Evolutionary conservation across 2,329 filamentous ascomycete species (phyloP), one percentile per base, ranked within the genome.

Genomic region (Aspergillus ochraceus): DNA sequence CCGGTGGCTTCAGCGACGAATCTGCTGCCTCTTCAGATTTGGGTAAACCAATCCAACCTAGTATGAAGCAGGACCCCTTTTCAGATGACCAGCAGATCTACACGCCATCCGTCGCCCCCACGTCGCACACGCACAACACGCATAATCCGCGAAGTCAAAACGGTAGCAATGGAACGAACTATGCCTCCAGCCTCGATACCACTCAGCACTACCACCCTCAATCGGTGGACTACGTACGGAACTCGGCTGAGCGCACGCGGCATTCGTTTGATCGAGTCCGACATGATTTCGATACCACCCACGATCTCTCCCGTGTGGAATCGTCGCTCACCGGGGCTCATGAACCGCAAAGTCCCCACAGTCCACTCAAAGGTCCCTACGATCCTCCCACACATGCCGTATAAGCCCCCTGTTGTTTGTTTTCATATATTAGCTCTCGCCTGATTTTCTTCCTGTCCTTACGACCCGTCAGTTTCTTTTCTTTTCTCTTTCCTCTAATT

Each of bases 31-130:
- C 74, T 54, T 74, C 74, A 32, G 74, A 78, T 58, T 51, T 72
- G 36, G 72, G 66, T 70, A 77, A 71, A 81, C 83, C 67, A 80
- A 82, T 83, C 66, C 82, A 85, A 71, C 75, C 79, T 60, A 69
- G 84, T 83, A 75, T 87, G 85, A 74, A 77, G 77, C 80, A 84
- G 60, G 84, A 86, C 70, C 83, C 83, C 67, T 83, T 92, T 60
- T 90, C 95, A 71, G 93, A 98, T 77, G 94, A 97, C 71, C 85
- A 91, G 74, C 87, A 92, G 66, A 93, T 98, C 70, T 98, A 98
- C 77, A 91, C 94, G 53, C 92, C 94, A 14, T 96, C 93, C 55
- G 88, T 94, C 68, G 90, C 91, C 52, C 83, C 86, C 12, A 94
- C 91, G 17, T 84, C 86, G 50, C 87, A 86, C 49, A 94, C 90